Conservation (phyloP, 1,139 yeast species). For the Yamadazyma diospyri region DNA sequence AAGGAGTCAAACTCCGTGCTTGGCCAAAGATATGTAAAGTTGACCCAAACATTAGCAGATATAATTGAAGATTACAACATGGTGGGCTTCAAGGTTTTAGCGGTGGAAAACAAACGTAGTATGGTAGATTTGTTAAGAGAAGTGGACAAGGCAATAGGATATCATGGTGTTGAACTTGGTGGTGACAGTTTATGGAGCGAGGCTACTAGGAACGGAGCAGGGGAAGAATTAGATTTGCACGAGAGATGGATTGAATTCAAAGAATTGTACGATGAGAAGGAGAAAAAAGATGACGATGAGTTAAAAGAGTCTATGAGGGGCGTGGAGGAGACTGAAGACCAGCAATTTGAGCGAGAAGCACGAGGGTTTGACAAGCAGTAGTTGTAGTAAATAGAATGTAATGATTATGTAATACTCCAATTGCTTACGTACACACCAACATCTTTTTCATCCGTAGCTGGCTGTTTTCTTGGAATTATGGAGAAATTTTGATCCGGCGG, state of each 20-base stretch:
- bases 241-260: constrained; percentile 95
- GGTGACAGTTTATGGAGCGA: constrained; percentile 97
- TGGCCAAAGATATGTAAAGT: constrained; percentile 60
- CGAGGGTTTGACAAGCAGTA: constrained; percentile 46
- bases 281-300: constrained; percentile 28
- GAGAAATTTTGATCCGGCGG: no score
- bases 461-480: no score
- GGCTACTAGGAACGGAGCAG: constrained; percentile 62
- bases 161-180: constrained; percentile 86
- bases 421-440: no score
- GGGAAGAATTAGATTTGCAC: constrained; percentile 67
- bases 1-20: constrained; percentile 62
- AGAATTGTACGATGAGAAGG: constrained; percentile 64
- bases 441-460: no score
- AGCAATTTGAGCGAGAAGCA: constrained; percentile 69
- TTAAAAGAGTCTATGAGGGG: constrained; percentile 2
- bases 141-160: constrained; percentile 91
- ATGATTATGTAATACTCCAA: no score
- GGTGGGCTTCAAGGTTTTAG: constrained; percentile 83
- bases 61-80: constrained; percentile 83
- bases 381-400: no score
- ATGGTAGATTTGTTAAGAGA: constrained; percentile 79
- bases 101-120: constrained; percentile 86
- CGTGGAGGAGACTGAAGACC: constrained; percentile 45
- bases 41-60: constrained; percentile 79